phyloP scores from a whole-genome alignment of 768 basidiomycete genomes.

The Multifurca ochricompacta region DNA sequence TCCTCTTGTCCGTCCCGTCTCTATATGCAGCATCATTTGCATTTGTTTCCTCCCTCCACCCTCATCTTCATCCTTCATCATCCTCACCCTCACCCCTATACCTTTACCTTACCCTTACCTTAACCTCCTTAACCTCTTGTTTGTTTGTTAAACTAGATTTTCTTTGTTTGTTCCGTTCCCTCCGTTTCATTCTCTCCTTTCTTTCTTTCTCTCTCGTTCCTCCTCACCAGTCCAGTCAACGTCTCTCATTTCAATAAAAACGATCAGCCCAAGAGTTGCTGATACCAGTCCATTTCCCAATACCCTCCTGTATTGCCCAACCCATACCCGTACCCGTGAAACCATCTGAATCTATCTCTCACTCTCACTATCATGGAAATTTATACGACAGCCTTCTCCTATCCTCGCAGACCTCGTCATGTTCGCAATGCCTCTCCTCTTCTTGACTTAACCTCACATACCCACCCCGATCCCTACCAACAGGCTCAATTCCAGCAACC shows the following conservation, averaged over 20 bases:
- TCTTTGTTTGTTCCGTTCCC: too few relatives aligned
- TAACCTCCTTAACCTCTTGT: too few relatives aligned
- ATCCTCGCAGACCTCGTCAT: constrained; percentile 75
- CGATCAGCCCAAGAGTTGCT: constrained; percentile 13
- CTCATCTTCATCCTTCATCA: too few relatives aligned
- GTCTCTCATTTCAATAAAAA: constrained; percentile 15
- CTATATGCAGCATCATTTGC: too few relatives aligned
- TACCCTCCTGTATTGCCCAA: constrained; percentile 22
- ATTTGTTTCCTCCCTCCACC: too few relatives aligned
- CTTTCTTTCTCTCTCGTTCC: constrained; percentile 12
- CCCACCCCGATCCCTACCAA: constrained; percentile 36
- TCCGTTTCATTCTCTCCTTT: constrained; percentile 17
- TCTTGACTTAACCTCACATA: constrained; percentile 48
- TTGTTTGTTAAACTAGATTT: neutral
- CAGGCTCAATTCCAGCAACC: constrained; percentile 32
- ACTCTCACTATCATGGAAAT: too few relatives aligned
- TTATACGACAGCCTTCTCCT: constrained; percentile 91
- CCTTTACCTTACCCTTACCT: too few relatives aligned
- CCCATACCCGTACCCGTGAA: constrained; percentile 21
- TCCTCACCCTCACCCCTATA: too few relatives aligned
- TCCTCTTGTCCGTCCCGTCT: too few relatives aligned
- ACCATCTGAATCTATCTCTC: constrained; percentile 25
- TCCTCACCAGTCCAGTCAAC: constrained; percentile 7
- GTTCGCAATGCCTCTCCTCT: constrained; percentile 55
- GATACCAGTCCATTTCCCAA: constrained; percentile 20